Percentiles rank a stretch among this genome's conserved stretches.
phyloP scores from a whole-genome alignment of 2,329 filamentous ascomycete species.

The Xylariaceae sp. region DNA sequence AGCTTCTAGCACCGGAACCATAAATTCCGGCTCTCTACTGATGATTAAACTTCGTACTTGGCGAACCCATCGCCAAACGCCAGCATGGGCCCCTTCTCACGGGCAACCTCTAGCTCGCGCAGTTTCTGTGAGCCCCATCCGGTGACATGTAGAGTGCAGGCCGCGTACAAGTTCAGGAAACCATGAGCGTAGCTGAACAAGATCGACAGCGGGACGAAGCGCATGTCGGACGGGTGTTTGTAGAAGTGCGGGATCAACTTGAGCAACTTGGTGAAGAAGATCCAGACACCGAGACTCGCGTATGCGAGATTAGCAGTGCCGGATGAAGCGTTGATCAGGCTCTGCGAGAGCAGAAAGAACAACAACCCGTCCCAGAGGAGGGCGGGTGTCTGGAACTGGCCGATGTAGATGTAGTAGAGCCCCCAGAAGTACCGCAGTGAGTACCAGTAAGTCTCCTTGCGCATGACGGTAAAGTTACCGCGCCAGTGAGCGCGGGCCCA shows the following conservation, averaged over 20 bases:
- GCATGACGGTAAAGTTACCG: conserved; percentile 8
- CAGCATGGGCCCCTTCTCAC: not conserved
- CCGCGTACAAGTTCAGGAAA: not conserved
- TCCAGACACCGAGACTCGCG: not conserved
- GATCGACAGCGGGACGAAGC: conserved; percentile 9
- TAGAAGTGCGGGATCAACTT: conserved; percentile 7
- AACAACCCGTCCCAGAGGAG: not conserved
- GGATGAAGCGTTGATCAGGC: not conserved
- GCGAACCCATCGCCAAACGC: not conserved
- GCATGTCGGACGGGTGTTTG: conserved; percentile 1
- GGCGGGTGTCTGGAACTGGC: conserved; percentile 6
- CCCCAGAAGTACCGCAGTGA: conserved; percentile 5
- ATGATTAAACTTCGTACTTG: not conserved
- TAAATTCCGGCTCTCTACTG: not conserved
- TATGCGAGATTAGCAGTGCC: not conserved
- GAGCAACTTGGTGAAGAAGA: conserved; percentile 8
- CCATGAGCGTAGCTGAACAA: conserved; percentile 9
- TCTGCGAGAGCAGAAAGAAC: not conserved
- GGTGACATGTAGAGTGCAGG: not conserved
- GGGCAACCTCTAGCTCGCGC: not conserved
- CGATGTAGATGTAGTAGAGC: conserved; percentile 10
- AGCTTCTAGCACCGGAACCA: not conserved
- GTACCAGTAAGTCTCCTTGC: conserved; percentile 5
- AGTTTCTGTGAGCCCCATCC: conserved; percentile 6
- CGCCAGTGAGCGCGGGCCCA: conserved; percentile 8